Base-by-base conservation (phyloP, 306 rosid genomes). In the Prunus mira region DNA sequence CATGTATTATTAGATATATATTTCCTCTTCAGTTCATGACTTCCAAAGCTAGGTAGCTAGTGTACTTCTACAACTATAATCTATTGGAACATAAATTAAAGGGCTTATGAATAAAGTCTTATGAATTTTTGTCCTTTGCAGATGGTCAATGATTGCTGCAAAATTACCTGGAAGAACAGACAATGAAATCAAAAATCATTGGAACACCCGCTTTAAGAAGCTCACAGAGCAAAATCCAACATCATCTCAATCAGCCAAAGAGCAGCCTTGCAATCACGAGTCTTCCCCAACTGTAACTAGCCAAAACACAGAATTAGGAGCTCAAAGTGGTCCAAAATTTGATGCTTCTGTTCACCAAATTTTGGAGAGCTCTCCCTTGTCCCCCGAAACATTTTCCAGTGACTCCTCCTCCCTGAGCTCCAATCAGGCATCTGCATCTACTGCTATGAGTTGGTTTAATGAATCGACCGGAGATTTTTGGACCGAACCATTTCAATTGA, bases 91-190 rank as follows among this genome's bases (percentile, higher is more conserved):
- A 54, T 54, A 54, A 54, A 38, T 38, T 38, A 38, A 38, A 38
- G 41, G 41, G 8, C 41, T 38, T 38, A 6, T 38, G 43, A 38
- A 10, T 38, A 38, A 38, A 38, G 43, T 38, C 43, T 7, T 6
- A 38, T 7, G 43, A 54, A 19, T 54, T 10, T n/a, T 7, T 55
- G n/a, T n/a, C 24, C 25, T 14, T 22, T 25, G 15, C 71, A 92
- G 96, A 69, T 92, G 97, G 96, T 87, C 93, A 3, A 4, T 72
- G 73, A 90, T 92, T 66, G 91, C 97, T 61, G 74, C 87, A 27
- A 82, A 43, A 14, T 27, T 93, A 47, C 67, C 86, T 0, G 97
- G 96, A 67, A 89, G 97, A 86, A 89, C 92, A 1, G 93, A 93
- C 76, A 90, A 90, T 38, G 90, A 89, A 56, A 80, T 93, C 51